Evolutionary conservation across 106 monocot genomes (phyloP).

Genomic region (Dendrobium nobile): DNA sequence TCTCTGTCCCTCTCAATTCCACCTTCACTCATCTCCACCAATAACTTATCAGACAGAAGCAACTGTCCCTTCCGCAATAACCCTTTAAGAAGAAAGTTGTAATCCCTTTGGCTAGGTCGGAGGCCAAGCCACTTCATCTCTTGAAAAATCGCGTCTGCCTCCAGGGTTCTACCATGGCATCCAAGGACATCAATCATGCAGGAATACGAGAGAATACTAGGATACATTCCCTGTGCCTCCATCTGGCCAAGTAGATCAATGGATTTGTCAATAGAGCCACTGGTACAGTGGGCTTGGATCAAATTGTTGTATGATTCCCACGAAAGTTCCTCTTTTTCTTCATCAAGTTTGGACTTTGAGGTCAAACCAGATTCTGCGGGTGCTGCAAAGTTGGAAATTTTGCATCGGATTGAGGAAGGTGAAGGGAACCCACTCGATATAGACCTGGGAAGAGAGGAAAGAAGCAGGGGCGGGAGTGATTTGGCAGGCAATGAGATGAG

Average conservation of each 20-base stretch:
- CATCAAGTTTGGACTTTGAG: not conserved
- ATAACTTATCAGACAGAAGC: constrained; percentile 34
- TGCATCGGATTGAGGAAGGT: not conserved
- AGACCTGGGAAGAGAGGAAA: not conserved
- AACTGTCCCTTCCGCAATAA: constrained; percentile 55
- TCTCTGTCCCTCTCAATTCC: constrained; percentile 35
- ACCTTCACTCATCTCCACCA: constrained; percentile 45
- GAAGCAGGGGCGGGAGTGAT: not conserved
- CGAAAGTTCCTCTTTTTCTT: constrained; percentile 38
- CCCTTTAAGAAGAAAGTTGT: constrained; percentile 47
- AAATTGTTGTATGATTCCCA: constrained; percentile 37
- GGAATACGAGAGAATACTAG: constrained; percentile 33
- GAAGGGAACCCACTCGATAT: not conserved
- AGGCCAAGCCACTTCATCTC: constrained; percentile 40
- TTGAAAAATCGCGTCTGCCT: constrained; percentile 60
- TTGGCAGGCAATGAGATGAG: not conserved
- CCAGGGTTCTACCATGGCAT: constrained; percentile 50
- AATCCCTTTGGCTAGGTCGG: constrained; percentile 17
- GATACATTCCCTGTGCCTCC: constrained; percentile 47
- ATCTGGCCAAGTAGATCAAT: constrained; percentile 43
- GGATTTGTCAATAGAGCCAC: constrained; percentile 35
- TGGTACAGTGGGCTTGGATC: constrained; percentile 35
- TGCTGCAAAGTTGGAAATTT: not conserved
- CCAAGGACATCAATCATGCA: constrained; percentile 42
- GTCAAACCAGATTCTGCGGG: not conserved